phyloP scores from a whole-genome alignment of 495 filamentous ascomycete species.

The Penicillium bialowiezense region DNA sequence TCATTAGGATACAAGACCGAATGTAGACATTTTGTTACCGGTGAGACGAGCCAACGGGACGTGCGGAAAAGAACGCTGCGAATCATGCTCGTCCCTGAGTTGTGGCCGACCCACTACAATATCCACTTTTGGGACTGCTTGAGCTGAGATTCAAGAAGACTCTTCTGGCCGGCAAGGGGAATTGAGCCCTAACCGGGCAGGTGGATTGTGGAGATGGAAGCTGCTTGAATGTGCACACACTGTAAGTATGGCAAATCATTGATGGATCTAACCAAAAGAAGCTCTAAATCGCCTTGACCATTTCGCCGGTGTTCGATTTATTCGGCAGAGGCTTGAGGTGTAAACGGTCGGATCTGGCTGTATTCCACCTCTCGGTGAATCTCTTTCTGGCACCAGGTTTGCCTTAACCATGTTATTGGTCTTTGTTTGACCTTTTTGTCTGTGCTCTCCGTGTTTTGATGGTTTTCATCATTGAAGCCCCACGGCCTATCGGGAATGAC shows the following conservation, averaged over 20 bases:
- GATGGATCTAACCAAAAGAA: not conserved
- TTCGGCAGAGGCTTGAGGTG: not conserved
- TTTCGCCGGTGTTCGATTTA: not conserved
- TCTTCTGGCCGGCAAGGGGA: conserved; percentile 1
- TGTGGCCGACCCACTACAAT: conserved; percentile 15
- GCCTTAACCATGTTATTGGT: not conserved
- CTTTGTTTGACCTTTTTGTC: not conserved
- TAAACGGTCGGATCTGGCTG: not conserved
- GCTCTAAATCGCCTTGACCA: not conserved
- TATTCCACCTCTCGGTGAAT: not conserved
- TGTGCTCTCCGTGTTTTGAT: too few relatives aligned
- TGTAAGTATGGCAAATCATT: not conserved
- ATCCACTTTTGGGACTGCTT: conserved; percentile 5
- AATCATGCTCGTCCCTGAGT: conserved; percentile 13
- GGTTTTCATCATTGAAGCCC: conserved; percentile 8
- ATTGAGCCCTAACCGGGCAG: conserved; percentile 5
- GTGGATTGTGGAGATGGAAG: conserved; percentile 20
- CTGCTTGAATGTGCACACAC: conserved; percentile 11
- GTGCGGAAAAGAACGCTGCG: conserved; percentile 1
- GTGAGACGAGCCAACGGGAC: conserved; percentile 11
- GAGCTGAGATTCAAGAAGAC: conserved; percentile 23
- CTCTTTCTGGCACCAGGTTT: not conserved
- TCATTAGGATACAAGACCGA: conserved; percentile 2
- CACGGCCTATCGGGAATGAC: conserved; percentile 15
- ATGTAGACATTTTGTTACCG: conserved; percentile 13